A percentile compares a stretch with the other conserved stretches of the same genome.
These are phyloP conservation scores for Penicillium coffeae DNA, from an alignment of 495 filamentous ascomycete genomes.

Conservation along the genomic window DNA sequence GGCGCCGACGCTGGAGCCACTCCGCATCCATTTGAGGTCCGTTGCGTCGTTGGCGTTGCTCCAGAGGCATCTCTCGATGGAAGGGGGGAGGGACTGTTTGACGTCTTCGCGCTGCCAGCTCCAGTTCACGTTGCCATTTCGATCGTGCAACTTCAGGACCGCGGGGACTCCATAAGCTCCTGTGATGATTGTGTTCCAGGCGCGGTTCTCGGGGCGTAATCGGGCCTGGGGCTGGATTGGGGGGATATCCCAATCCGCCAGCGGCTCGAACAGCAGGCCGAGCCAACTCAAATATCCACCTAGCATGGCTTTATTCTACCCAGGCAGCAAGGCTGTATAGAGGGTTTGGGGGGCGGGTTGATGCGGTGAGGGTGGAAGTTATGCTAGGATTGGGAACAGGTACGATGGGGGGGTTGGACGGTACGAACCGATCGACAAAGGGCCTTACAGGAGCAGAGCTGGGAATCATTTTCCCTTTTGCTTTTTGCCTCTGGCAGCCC, in stretches of 20 bases:
- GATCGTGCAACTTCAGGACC: slow-evolving; percentile 23
- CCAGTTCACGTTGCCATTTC: slow-evolving; percentile 22
- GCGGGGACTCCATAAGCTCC: slow-evolving; percentile 24
- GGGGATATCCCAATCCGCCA: slow-evolving; percentile 14
- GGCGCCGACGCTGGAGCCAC: slow-evolving; percentile 20
- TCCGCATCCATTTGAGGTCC: slow-evolving; percentile 26
- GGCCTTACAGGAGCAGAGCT: neutral
- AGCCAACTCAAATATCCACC: slow-evolving; percentile 15
- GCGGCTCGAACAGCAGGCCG: slow-evolving; percentile 15
- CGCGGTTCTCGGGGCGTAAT: slow-evolving; percentile 12
- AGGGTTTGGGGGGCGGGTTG: neutral
- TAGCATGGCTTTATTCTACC: slow-evolving; percentile 10
- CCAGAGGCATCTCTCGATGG: slow-evolving; percentile 16
- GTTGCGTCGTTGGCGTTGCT: slow-evolving; percentile 26
- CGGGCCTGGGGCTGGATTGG: slow-evolving; percentile 22
- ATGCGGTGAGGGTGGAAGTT: neutral
- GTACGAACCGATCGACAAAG: neutral
- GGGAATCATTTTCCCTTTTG: neutral
- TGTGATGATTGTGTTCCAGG: slow-evolving; percentile 28
- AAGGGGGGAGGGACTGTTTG: slow-evolving; percentile 14
- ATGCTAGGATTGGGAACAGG: neutral
- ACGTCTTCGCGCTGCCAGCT: slow-evolving; percentile 24
- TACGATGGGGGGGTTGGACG: neutral
- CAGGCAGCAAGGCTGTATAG: neutral
- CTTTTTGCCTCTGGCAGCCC: neutral